Evolutionary conservation across 768 basidiomycete genomes (phyloP), one percentile per base, ranked within the genome.

Genomic region (Mycena alexandri): DNA sequence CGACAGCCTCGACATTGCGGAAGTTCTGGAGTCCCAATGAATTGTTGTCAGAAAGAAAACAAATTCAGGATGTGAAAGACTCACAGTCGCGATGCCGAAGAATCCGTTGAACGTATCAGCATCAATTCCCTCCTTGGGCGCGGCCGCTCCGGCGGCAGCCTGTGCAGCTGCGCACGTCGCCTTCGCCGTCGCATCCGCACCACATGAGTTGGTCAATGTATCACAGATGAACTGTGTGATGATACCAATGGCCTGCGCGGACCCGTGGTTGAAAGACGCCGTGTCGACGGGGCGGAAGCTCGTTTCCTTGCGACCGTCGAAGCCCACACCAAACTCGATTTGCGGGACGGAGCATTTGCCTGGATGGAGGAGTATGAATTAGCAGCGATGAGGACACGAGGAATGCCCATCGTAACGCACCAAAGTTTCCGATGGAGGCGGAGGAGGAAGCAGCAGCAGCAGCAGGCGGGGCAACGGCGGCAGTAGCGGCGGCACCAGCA

Each of bases 91-190:
- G 65, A 87, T 82, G n/a, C 86, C 87, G 68, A 90, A 88, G 47
- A 76, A 84, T 19, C 79, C 80, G 76, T 91, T 90, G 83, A 90
- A 91, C 3, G 79, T 84, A 75, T 90, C 89, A 17, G 89, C 89
- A 70, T 88, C 86, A 13, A 78, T 83, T 68, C 89, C 89, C 33
- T 81, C 81, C 66, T 79, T 79, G 8, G 80, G 78, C 0, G 81
- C 52, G 10, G 77, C 81, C 41, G 83, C 78, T 61, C 75, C 73
- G 19, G 86, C 86, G 58, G 85, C 84, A 41, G 80, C 69, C 47
- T 75, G 51, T 9, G 84, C 85, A 11, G 67, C 71, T 1, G 72
- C 74, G 64, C 89, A 90, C 11, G 85, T 86, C 24, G 75, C 78
- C 74, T 85, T 82, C 2, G 87, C 87, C 12, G 84, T 83, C 57